Evolutionary conservation across 2,329 filamentous ascomycete genomes (phyloP), one percentile per base, ranked within the genome.

Genomic region (Bertia moriformis): DNA sequence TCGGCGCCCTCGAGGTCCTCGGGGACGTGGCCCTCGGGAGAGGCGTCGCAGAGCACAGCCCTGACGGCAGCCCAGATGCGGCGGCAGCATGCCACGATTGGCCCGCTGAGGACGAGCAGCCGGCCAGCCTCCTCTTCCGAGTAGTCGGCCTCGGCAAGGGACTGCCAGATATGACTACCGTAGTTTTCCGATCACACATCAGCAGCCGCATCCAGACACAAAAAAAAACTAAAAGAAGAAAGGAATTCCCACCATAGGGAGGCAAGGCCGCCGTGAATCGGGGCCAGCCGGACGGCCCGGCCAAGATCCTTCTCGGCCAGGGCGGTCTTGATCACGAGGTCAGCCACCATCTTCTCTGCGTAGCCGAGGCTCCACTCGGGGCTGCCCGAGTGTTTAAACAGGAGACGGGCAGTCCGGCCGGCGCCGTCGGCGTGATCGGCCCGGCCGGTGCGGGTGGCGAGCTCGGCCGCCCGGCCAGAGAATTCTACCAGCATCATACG

Each of bases 371-470:
- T 65, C 10, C 57, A 54, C 2, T 64, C 51, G n/a, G 58, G 52
- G 2, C 55, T 56, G 14, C 52, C 51, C 13, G 71, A 62, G 53
- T 77, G 73, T 30, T 64, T 63, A 51, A 78, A 84, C 3, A 86
- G 56, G 14, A 93, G 61, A 30, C 83, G 76, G 43, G 80, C 82
- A 2, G 80, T 67, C 39, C 85, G 77, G 22, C 88, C 89, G 37
- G 91, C 78, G 7, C 89, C 89, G 58, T 98, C 89, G 1, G 88
- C 87, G 54, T 94, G 85, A 52, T 96, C 88, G 12, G 87, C 89
- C 43, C 91, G 73, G 17, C 85, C 85, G 3, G 86, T 93, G 18
- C 62, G 65, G 17, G 76, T 67, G 42, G 84, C 78, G 22, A 73
- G 61, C 3, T 59, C 56, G 41, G 79, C 70, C 1, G 75, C 72